These are phyloP conservation scores for Pestalotiopsis sp. DNA, from an alignment of 2,329 filamentous ascomycete species.

Conservation along the genomic window DNA sequence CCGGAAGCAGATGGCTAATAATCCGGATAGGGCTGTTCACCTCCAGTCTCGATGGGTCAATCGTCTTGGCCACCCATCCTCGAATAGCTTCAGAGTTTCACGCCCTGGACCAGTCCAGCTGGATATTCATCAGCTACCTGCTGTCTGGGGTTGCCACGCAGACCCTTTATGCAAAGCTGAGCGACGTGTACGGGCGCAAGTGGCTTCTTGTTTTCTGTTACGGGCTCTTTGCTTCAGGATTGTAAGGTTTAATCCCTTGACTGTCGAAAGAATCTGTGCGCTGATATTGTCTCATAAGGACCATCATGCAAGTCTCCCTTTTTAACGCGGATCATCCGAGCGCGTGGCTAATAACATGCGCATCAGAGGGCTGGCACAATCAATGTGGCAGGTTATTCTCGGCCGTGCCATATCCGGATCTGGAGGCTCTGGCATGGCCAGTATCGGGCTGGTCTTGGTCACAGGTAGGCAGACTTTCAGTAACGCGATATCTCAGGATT, in stretches of 20 bases:
- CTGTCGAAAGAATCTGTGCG: background rate
- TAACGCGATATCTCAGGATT: background rate
- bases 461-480: conserved; percentile 38
- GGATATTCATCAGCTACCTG: conserved; percentile 11
- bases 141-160: conserved; percentile 11
- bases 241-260: conserved; percentile 36
- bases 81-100: conserved; percentile 14
- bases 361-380: conserved; percentile 43
- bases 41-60: conserved; percentile 8
- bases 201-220: conserved; percentile 50
- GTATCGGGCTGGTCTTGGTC: conserved; percentile 53
- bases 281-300: background rate
- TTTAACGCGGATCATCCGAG: background rate
- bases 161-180: conserved; percentile 51
- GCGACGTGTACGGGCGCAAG: conserved; percentile 60
- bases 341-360: background rate
- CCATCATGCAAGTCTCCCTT: background rate
- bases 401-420: conserved; percentile 54
- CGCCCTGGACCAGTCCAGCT: conserved; percentile 7
- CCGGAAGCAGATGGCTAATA: background rate
- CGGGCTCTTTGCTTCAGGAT: conserved; percentile 48
- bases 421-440: conserved; percentile 52
- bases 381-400: conserved; percentile 50
- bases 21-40: conserved; percentile 2
- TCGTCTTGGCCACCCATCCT: conserved; percentile 13